Evolutionary conservation across 768 basidiomycete genomes (phyloP).

Genomic region (Galerina marginata): DNA sequence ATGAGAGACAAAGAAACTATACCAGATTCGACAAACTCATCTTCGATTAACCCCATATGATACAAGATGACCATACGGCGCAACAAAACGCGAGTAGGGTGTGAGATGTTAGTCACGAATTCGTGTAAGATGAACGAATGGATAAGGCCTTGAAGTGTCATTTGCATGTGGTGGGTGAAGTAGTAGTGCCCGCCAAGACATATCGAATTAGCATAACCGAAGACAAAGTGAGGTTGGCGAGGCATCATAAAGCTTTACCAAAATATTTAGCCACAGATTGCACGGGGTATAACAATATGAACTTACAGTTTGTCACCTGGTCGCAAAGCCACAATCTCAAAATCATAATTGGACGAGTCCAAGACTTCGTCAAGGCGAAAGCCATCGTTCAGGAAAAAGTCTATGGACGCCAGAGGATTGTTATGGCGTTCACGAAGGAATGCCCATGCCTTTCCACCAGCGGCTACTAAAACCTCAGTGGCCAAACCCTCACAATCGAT

Average conservation of each 20-base stretch:
- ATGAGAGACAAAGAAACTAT: not conserved
- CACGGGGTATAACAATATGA: not conserved
- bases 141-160: conserved; percentile 9
- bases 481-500: conserved; percentile 6
- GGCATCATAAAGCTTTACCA: conserved; percentile 15
- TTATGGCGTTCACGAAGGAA: not conserved
- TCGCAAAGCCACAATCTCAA: conserved; percentile 14
- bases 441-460: conserved; percentile 13
- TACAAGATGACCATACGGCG: conserved; percentile 18
- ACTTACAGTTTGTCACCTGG: conserved; percentile 13
- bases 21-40: not conserved
- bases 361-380: conserved; percentile 14
- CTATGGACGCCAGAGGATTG: not conserved
- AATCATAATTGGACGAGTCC: conserved; percentile 4
- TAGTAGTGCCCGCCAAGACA: conserved; percentile 20
- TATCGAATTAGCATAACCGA: conserved; percentile 8
- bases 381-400: not conserved
- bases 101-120: conserved; percentile 21
- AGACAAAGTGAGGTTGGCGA: conserved; percentile 15
- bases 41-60: conserved; percentile 9
- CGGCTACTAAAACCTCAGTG: not conserved
- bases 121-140: conserved; percentile 15
- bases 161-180: conserved; percentile 6
- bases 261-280: not conserved
- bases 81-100: conserved; percentile 11